These are phyloP conservation scores for Thraustotheca clavata DNA, from an alignment of 352 stramenopile genomes.

Conservation along the genomic window DNA sequence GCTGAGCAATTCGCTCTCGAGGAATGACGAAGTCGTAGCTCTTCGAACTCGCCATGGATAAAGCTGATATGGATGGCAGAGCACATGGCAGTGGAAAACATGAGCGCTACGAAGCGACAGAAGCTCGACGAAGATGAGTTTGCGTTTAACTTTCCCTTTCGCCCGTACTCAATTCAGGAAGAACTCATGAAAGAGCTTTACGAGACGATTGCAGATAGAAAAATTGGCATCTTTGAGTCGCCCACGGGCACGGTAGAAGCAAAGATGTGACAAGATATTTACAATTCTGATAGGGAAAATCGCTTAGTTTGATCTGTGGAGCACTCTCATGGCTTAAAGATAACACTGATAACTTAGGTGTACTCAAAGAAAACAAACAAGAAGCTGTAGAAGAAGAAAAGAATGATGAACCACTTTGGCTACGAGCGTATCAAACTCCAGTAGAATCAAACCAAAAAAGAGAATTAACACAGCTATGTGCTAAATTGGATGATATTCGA, in stretches of 20 bases:
- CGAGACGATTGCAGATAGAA: constrained; percentile 59
- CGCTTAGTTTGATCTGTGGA: constrained; percentile 87
- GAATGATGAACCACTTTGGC: constrained; percentile 42
- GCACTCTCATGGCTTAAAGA: constrained; percentile 73
- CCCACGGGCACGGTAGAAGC: constrained; percentile 75
- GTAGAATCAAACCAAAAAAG: constrained; percentile 49
- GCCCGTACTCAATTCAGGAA: constrained; percentile 86
- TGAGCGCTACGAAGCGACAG: constrained; percentile 12
- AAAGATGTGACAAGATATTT: neutral
- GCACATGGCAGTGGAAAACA: neutral
- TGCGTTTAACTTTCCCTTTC: constrained; percentile 63
- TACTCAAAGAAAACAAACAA: constrained; percentile 26
- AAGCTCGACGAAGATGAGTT: neutral
- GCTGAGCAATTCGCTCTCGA: constrained; percentile 10
- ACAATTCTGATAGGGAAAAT: constrained; percentile 60
- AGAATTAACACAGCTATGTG: constrained; percentile 40
- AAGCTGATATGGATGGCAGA: neutral
- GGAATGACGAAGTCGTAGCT: constrained; percentile 19
- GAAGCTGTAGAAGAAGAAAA: neutral
- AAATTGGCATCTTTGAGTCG: constrained; percentile 89
- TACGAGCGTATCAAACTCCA: constrained; percentile 43
- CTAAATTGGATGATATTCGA: constrained; percentile 14
- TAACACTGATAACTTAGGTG: constrained; percentile 66
- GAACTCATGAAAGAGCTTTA: constrained; percentile 84
- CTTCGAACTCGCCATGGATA: constrained; percentile 5